Base-by-base conservation (phyloP, 2,329 filamentous ascomycete species). In the Exserohilum rostratum region DNA sequence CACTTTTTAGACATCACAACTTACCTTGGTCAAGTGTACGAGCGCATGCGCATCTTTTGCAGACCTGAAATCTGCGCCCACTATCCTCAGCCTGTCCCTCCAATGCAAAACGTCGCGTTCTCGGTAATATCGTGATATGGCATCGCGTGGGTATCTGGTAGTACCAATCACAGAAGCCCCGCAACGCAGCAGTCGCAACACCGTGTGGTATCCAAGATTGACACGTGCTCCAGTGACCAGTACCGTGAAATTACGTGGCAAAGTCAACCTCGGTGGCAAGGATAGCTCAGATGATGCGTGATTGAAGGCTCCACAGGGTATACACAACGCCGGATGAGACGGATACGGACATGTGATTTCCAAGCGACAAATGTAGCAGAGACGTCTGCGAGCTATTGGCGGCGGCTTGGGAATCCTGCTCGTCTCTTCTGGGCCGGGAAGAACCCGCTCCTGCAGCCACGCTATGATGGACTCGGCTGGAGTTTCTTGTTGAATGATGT, bases 161-260 rank as follows among this genome's bases (percentile, higher is more conserved):
- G 55, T 61, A 2, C 34, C 55, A 18, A 58, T 49, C 9, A 61
- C 58, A 15, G 49, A 49, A 17, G 49, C 58, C 10, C 58, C 58
- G 22, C 58, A 61, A 5, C 58, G 48, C 22, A 61, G 39, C 10
- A 61, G 43, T 15, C 52, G 51, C 17, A 61, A 27, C 7, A 39
- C 43, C 12, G 52, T 61, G 17, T 56, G 46, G 15, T 61, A 61
- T 13, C 58, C 58, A 2, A 61, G 55, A 38, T 61, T 61, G 20
- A 61, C 12, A 1, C 58, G 48, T 15, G 55, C 55, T 10, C 55
- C 58, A 18, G 58, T 61, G n/a, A 61, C 55, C 2, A 61, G 39
- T 9, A 55, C 55, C 1, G 46, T 55, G 22, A 61, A 61, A 9
- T 15, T 45, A 6, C 25, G 5, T n/a, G 49, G 40, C 11, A 58